Percentiles rank a stretch among this genome's conserved stretches.
These are phyloP conservation scores for Kazachstania bromeliacearum DNA, from an alignment of 805 yeast genomes.

Conservation along the genomic window DNA sequence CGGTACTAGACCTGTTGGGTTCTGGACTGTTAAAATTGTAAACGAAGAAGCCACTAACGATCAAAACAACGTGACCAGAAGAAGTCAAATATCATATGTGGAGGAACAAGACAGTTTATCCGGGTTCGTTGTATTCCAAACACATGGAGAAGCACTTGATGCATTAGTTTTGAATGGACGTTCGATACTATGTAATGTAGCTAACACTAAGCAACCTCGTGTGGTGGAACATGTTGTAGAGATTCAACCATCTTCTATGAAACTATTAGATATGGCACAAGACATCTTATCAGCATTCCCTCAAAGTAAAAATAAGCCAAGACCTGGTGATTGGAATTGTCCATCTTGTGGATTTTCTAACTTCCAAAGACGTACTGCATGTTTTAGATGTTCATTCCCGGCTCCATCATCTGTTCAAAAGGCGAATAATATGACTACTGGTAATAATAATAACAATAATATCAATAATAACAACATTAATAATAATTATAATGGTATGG, in stretches of 20 bases:
- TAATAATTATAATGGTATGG: conserved; percentile 1
- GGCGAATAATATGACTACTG: conserved; percentile 16
- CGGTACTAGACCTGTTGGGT: conserved; percentile 79
- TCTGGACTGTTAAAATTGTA: conserved; percentile 74
- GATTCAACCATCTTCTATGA: conserved; percentile 75
- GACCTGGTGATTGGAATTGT: conserved; percentile 98
- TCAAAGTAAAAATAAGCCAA: conserved; percentile 71
- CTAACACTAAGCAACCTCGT: conserved; percentile 29
- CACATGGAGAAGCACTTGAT: conserved; percentile 81
- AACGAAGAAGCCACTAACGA: conserved; percentile 18
- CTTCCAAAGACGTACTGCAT: conserved; percentile 87
- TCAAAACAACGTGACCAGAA: conserved; percentile 15
- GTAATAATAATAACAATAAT: conserved; percentile 3
- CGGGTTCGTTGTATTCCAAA: conserved; percentile 78
- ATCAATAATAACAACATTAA: conserved; percentile 5
- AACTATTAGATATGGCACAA: conserved; percentile 71
- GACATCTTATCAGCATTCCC: conserved; percentile 81
- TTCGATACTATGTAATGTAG: conserved; percentile 28
- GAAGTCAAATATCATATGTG: conserved; percentile 26
- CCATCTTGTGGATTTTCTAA: conserved; percentile 93
- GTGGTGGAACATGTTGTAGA: conserved; percentile 60
- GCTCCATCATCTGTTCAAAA: conserved; percentile 38
- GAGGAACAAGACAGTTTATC: conserved; percentile 45
- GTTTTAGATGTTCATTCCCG: conserved; percentile 88
- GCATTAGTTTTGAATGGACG: conserved; percentile 74